Base-by-base conservation (phyloP, 306 rosid genomes). In the Malus sylvestris region DNA sequence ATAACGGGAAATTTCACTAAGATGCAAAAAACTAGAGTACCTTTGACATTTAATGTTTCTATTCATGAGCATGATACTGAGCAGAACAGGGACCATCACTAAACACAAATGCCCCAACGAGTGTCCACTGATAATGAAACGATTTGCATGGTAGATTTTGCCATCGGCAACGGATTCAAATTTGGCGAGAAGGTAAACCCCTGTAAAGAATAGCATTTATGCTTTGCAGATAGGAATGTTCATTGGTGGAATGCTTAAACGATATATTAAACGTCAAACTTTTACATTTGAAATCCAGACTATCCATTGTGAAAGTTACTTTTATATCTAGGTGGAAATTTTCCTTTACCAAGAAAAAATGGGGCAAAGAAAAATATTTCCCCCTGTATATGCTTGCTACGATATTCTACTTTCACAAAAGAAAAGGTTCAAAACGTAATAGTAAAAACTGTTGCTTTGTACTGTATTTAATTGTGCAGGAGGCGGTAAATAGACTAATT, bases 91-190 rank as follows among this genome's bases (percentile, higher is more conserved):
- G 70, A 87, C 81, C 75, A 82, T 32, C 20, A 86, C 87, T 66
- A 81, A 76, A 82, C 86, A 85, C 53, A 91, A 70, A 83, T 91
- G 90, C 72, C 76, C 89, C 89, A 91, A 68, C 22, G 93, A 88
- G 58, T 91, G 89, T 40, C 93, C 91, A 3, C 90, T 87, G 83
- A 91, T 82, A 18, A 72, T n/a, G 79, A 80, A 87, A 69, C 76
- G 69, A 79, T 81, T 88, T 74, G 42, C 81, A 49, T 20, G 69
- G 86, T 82, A 83, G 60, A 88, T 83, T 84, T 87, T 90, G 83
- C n/a, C 79, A 79, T 88, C 93, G 51, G 88, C 83, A 67, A 68
- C 65, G 25, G 85, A 87, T 88, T 85, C 88, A 74, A 88, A 84
- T 84, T 88, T 90, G 76, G 91, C 84, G 42, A 90, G 86, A 73